Evolutionary conservation across 768 basidiomycete genomes (phyloP).

Genomic region (Russula olivacea): DNA sequence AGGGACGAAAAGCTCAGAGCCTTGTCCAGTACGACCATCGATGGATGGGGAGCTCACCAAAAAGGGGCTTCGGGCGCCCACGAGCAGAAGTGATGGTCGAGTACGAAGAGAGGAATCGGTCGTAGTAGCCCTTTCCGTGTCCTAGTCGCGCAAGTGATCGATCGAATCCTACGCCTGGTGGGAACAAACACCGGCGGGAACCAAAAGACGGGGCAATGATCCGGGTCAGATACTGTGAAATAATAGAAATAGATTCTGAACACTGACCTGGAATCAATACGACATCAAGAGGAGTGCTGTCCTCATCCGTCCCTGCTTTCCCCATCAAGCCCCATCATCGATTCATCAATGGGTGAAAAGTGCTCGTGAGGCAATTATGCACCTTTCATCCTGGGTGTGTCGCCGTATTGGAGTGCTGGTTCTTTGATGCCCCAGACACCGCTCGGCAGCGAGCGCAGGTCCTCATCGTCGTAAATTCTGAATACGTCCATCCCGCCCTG

Average conservation of each 20-base stretch:
- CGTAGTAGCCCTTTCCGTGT: conserved; percentile 82
- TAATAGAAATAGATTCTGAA: not conserved
- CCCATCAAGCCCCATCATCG: too few relatives aligned
- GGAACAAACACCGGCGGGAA: not conserved
- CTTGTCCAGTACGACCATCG: not conserved
- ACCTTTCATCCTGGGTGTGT: conserved; percentile 48
- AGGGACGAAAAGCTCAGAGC: not conserved
- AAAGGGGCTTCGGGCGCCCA: conserved; percentile 44
- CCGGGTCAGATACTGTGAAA: too few relatives aligned
- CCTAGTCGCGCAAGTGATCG: conserved; percentile 61
- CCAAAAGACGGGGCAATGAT: too few relatives aligned
- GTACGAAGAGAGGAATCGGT: conserved; percentile 61
- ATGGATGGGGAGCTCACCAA: conserved; percentile 41
- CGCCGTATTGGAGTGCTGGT: conserved; percentile 44
- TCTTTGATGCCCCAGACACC: conserved; percentile 77
- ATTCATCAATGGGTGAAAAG: not conserved
- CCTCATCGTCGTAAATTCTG: conserved; percentile 51
- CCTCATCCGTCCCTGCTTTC: conserved; percentile 4
- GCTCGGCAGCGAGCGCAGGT: conserved; percentile 49
- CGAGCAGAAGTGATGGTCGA: conserved; percentile 29
- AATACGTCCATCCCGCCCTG: conserved; percentile 58
- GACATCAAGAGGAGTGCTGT: not conserved
- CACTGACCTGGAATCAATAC: conserved; percentile 23
- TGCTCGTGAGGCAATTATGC: conserved; percentile 25
- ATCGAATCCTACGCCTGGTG: conserved; percentile 69